Evolutionary conservation across 2,329 filamentous ascomycete species (phyloP).

Genomic region (Seiridium unicorne): DNA sequence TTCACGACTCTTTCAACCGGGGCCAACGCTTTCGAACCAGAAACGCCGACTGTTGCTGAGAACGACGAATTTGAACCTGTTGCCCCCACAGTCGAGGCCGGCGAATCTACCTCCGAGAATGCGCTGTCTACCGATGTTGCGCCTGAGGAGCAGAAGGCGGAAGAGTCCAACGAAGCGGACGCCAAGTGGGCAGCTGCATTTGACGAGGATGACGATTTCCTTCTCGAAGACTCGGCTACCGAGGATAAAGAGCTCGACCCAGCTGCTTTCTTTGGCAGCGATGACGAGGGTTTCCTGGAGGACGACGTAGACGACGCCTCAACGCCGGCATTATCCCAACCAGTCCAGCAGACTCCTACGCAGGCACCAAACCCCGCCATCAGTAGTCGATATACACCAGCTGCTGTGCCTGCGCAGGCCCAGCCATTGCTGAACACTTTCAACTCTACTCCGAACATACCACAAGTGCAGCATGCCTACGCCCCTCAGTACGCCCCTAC

Average conservation of each 20-base stretch:
- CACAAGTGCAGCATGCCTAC: constrained; percentile 21
- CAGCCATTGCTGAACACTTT: constrained; percentile 39
- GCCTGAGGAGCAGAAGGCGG: constrained; percentile 17
- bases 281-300: constrained; percentile 82
- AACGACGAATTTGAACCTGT: neutral
- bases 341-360: constrained; percentile 21
- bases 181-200: constrained; percentile 84
- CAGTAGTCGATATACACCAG: constrained; percentile 34
- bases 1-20: constrained; percentile 33
- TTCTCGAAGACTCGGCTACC: constrained; percentile 55
- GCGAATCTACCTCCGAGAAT: constrained; percentile 6
- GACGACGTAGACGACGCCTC: constrained; percentile 36
- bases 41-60: constrained; percentile 21
- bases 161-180: constrained; percentile 62
- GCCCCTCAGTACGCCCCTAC: constrained; percentile 26
- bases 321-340: constrained; percentile 12
- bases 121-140: constrained; percentile 16
- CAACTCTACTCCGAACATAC: constrained; percentile 40
- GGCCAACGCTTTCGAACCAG: constrained; percentile 15
- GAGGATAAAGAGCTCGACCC: constrained; percentile 57
- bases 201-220: constrained; percentile 68
- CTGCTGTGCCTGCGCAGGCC: constrained; percentile 19
- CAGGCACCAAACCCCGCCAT: constrained; percentile 18
- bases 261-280: constrained; percentile 71
- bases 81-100: constrained; percentile 4